Evolutionary conservation across 805 yeast genomes (phyloP).

Genomic region (Helenozyma baotianmanensis): DNA sequence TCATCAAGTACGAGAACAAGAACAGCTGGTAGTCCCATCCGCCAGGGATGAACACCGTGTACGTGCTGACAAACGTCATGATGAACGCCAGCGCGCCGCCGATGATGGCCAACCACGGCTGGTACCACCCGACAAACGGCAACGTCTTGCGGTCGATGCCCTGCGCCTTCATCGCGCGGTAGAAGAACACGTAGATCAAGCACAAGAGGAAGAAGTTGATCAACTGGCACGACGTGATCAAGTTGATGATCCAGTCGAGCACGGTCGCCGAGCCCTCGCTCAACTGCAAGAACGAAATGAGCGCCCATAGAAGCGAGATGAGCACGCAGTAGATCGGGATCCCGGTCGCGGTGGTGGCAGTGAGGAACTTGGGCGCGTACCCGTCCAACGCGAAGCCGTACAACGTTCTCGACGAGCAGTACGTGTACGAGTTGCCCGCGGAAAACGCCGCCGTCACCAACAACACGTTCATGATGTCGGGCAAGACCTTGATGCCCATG

Average conservation of each 20-base stretch:
- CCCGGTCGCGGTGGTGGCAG: constrained; percentile 43
- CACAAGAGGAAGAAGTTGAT: constrained; percentile 28
- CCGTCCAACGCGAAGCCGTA: constrained; percentile 71
- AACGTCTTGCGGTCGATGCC: constrained; percentile 14
- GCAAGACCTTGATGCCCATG: constrained; percentile 61
- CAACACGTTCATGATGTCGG: constrained; percentile 73
- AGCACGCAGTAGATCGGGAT: constrained; percentile 44
- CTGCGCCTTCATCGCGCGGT: constrained; percentile 16
- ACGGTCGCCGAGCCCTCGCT: constrained; percentile 26
- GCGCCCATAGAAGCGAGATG: constrained; percentile 48
- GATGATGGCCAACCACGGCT: constrained; percentile 22
- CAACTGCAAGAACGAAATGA: constrained; percentile 60
- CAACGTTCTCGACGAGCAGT: constrained; percentile 70
- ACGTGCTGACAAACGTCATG: constrained; percentile 15
- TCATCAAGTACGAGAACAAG: constrained; percentile 15
- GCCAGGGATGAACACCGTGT: constrained; percentile 13
- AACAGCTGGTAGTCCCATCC: constrained; percentile 12
- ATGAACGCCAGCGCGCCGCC: constrained; percentile 15
- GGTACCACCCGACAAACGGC: constrained; percentile 17
- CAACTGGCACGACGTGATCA: constrained; percentile 26
- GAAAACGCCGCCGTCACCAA: constrained; percentile 74
- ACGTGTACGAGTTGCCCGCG: constrained; percentile 76
- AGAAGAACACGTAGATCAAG: constrained; percentile 13
- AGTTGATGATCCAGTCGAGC: constrained; percentile 31
- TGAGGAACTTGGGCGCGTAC: constrained; percentile 68